phyloP scores from a whole-genome alignment of 495 filamentous ascomycete genomes.

The Annulohypoxylon moriforme region DNA sequence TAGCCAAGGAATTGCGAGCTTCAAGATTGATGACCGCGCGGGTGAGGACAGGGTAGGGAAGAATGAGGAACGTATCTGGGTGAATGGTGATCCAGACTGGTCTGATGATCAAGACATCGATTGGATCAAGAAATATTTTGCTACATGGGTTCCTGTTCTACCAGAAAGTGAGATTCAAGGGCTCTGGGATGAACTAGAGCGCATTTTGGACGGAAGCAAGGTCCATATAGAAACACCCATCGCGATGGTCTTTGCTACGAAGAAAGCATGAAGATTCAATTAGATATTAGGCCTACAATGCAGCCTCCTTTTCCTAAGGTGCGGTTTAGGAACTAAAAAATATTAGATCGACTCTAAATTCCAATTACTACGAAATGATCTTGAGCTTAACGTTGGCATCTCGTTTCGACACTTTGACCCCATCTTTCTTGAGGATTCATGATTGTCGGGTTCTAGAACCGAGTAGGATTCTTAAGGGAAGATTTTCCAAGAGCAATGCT shows the following conservation, averaged over 20 bases:
- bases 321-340: neutral
- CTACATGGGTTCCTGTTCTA: neutral
- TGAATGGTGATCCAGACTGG: neutral
- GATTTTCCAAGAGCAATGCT: neutral
- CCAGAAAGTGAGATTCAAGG: neutral
- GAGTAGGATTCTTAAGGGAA: neutral
- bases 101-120: neutral
- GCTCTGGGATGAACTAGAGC: neutral
- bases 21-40: neutral
- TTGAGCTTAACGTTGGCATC: neutral
- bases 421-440: neutral
- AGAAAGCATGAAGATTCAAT: neutral
- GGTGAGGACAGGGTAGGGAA: neutral
- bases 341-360: neutral
- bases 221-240: neutral
- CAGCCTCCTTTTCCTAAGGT: neutral
- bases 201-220: neutral
- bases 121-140: neutral
- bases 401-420: neutral
- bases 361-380: neutral
- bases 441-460: neutral
- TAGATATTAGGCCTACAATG: neutral
- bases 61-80: neutral
- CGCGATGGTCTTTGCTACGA: neutral
- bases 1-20: neutral